Percentiles rank a stretch among this genome's conserved stretches.
Conservation (phyloP, 148 eudicot species). For the Nepenthes mirabilis region DNA sequence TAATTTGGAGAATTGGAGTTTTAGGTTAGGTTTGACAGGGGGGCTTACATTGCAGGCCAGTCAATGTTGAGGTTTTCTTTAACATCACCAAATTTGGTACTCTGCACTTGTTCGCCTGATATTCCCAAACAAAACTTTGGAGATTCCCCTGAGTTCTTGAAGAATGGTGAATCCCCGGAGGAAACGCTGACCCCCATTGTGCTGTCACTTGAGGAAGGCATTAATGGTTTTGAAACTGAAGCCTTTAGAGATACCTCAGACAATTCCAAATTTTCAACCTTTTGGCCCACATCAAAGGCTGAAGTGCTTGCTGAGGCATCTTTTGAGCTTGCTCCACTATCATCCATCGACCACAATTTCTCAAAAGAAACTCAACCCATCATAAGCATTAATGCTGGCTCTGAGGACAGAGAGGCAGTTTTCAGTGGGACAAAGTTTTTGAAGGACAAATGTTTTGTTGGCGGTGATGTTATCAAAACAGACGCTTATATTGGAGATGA, state of each 20-base stretch:
- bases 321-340: slow-evolving; percentile 47
- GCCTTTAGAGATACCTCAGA: slow-evolving; percentile 17
- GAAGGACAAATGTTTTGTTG: slow-evolving; percentile 26
- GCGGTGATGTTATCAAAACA: slow-evolving; percentile 29
- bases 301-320: slow-evolving; percentile 31
- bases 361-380: slow-evolving; percentile 4
- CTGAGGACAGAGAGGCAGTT: slow-evolving; percentile 9
- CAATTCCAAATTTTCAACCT: slow-evolving; percentile 20
- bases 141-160: slow-evolving; percentile 33
- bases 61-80: slow-evolving; percentile 40
- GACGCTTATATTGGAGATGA: slow-evolving; percentile 18
- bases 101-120: slow-evolving; percentile 63
- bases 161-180: slow-evolving; percentile 11
- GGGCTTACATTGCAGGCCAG: slow-evolving; percentile 24
- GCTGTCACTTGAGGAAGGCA: slow-evolving; percentile 80
- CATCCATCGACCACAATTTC: slow-evolving; percentile 14
- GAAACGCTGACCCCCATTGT: slow-evolving; percentile 29
- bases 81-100: slow-evolving; percentile 63
- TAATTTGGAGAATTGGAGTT: neutral
- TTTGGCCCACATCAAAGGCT: slow-evolving; percentile 25
- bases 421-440: slow-evolving; percentile 14
- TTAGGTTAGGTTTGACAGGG: too few relatives aligned
- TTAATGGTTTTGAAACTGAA: slow-evolving; percentile 40
- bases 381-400: slow-evolving; percentile 36
- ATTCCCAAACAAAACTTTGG: slow-evolving; percentile 20